Evolutionary conservation across 2,329 filamentous ascomycete genomes (phyloP), one percentile per base, ranked within the genome.

Genomic region (Alternaria tenuissima): DNA sequence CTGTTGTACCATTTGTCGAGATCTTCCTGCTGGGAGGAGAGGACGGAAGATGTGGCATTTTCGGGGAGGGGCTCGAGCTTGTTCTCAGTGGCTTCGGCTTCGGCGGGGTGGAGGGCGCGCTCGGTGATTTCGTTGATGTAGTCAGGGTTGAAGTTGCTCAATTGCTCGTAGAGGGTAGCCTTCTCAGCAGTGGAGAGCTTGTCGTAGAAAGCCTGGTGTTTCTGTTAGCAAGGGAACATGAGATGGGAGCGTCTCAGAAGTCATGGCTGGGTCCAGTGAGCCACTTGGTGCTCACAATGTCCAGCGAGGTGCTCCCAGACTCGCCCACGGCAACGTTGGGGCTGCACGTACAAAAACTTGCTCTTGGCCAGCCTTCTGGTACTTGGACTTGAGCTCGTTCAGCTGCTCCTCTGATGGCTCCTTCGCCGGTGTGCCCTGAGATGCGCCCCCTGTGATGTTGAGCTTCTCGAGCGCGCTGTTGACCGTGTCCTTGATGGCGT

Each of bases 81-180:
- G 52, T 60, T 59, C 65, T 80, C 84, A 56, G 84, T 79, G 62
- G 82, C 81, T 62, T 88, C 84, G 55, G 81, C 65, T 73, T 89
- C 86, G 63, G 90, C 87, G 30, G 94, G 92, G 81, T 93, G 88
- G 66, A 98, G 85, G 61, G 94, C 93, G 77, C 87, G 89, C 68
- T 94, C 83, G 74, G 92, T 90, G 79, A 98, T 90, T 70, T 90
- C 87, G 83, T 95, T 97, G 86, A 98, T 94, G 82, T 91, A 87
- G 60, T 86, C 85, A 57, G 94, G 94, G 78, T 97, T 88, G 82
- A 98, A 93, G 74, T 84, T 85, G 66, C 87, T 86, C 62, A 98
- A 87, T 81, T 98, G 95, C 73, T 90, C 82, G 84, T 89, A 97
- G 59, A 99, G 87, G 8, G 85, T 79, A 44, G 89, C 88, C 82